Base-by-base conservation (phyloP, 179 eudicot genomes). In the Beta macrorhiza region DNA sequence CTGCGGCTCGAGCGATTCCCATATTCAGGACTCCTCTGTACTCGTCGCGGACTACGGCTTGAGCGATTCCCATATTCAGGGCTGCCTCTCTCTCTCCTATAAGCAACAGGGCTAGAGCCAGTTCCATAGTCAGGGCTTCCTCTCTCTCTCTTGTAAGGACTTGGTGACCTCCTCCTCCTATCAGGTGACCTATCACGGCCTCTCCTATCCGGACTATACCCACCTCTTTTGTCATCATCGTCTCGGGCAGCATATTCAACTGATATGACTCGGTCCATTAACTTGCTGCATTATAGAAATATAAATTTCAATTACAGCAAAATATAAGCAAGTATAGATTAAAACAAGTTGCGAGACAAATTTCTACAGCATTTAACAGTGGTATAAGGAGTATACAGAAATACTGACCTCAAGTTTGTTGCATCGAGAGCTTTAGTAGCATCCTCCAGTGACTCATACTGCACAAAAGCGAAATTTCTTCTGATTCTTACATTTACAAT, bases 401-500 rank as follows among this genome's bases (percentile, higher is more conserved):
- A 19, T 20, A 75, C 80, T 37, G 22, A 91, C 97, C 97, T 89
- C 90, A 86, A 71, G 85, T 91, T 86, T 71, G 95, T 91, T 51
- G 92, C 93, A 17, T 93, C 95, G 63, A 93, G 79, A 73, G 97
- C 97, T 85, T 76, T 88, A 13, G 85, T 90, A 20, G 97, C 97
- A 87, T 93, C 97, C 73, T 90, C 97, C 85, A 82, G 93, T 19
- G 83, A 72, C 83, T 90, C 95, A 78, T 77, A 93, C 78, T 93
- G 93, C 47, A 93, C 86, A 74, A 91, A 93, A 37, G 90, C 95
- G 58, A 93, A 93, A 82, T 93, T 93, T 84, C 89, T 90, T 65
- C 97, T 78, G 86, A 93, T 90, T 84, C 95, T 87, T 12, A 93
- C 90, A 76, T 90, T 93, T n/a, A 74, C 77, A 62, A 93, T 89